phyloP scores from a whole-genome alignment of 805 yeast genomes.

The Lachancea nothofagi region DNA sequence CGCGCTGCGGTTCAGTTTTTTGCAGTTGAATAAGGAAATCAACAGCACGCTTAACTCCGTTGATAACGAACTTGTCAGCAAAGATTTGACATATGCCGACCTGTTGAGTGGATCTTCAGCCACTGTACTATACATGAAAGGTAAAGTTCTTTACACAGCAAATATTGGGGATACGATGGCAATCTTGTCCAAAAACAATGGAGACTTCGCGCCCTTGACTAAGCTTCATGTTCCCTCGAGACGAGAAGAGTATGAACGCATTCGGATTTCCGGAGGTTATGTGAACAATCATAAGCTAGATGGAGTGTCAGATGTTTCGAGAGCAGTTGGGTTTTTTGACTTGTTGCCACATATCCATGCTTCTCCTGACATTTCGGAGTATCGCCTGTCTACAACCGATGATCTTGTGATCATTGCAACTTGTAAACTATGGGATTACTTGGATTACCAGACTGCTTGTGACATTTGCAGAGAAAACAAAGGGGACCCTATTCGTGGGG shows the following conservation, averaged over 20 bases:
- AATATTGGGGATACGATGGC: constrained; percentile 90
- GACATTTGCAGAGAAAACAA: constrained; percentile 81
- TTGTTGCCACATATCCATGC: constrained; percentile 84
- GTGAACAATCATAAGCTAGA: constrained; percentile 84
- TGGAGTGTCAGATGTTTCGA: constrained; percentile 73
- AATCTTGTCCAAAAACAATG: constrained; percentile 70
- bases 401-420: constrained; percentile 84
- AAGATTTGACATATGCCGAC: constrained; percentile 62
- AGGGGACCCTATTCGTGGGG: constrained; percentile 83
- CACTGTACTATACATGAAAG: constrained; percentile 73
- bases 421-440: constrained; percentile 75
- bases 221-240: constrained; percentile 80
- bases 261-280: constrained; percentile 86
- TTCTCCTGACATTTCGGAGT: constrained; percentile 70
- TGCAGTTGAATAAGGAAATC: constrained; percentile 74
- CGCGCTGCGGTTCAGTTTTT: constrained; percentile 78
- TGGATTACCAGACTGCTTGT: constrained; percentile 79
- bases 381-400: constrained; percentile 59
- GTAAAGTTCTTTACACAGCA: constrained; percentile 66
- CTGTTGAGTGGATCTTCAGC: constrained; percentile 78
- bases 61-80: constrained; percentile 43
- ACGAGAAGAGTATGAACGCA: constrained; percentile 72
- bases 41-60: constrained; percentile 47
- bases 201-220: constrained; percentile 70
- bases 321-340: constrained; percentile 89